Conservation (phyloP, 2,329 filamentous ascomycete species). For the Xylaria sp. region DNA sequence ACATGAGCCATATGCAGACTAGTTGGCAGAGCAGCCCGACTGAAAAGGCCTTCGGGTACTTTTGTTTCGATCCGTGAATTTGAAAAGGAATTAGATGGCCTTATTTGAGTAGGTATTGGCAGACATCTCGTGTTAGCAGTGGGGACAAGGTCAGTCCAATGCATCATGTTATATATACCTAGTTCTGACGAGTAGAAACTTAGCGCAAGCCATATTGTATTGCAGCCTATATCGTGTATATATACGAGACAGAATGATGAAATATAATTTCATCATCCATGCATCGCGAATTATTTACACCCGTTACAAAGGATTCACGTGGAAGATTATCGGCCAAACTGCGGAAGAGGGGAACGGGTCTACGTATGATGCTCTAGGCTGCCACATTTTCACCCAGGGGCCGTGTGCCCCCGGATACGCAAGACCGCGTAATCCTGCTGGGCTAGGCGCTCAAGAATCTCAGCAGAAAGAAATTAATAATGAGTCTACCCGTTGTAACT, state of each 20-base stretch:
- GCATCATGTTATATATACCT: neutral
- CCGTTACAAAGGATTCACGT: neutral
- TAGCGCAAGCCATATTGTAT: neutral
- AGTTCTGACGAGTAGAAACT: neutral
- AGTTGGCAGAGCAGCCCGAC: neutral
- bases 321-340: neutral
- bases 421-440: slow-evolving; percentile 2
- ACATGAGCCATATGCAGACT: neutral
- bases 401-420: neutral
- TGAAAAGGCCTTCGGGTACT: neutral
- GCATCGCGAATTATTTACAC: neutral
- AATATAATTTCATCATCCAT: neutral
- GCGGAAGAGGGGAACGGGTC: neutral
- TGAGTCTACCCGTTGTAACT: neutral
- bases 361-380: slow-evolving; percentile 11
- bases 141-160: neutral
- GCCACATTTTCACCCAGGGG: neutral
- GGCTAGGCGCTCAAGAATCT: neutral
- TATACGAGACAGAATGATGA: neutral
- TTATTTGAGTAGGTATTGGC: neutral
- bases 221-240: neutral
- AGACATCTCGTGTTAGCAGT: neutral
- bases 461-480: neutral
- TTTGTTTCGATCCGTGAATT: neutral
- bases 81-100: neutral